These are phyloP conservation scores for Mucuna pruriens DNA, from an alignment of 306 rosid genomes.

Conservation along the genomic window DNA sequence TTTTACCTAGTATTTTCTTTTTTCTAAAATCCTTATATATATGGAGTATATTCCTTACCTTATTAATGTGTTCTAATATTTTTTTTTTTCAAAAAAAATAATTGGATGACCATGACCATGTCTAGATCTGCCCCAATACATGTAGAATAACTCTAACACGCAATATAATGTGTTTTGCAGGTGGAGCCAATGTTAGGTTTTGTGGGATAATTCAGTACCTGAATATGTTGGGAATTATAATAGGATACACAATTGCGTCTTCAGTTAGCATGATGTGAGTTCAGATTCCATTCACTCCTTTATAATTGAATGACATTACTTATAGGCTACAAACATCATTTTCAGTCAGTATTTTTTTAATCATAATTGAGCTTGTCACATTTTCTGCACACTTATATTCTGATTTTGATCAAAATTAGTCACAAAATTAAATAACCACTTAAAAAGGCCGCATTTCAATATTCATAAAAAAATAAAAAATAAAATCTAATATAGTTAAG, in stretches of 20 bases:
- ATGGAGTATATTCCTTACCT: too few relatives aligned
- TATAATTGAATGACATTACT: neutral
- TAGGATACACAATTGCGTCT: conserved; percentile 71
- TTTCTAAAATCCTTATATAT: neutral
- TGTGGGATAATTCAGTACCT: conserved; percentile 62
- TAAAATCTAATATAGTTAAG: neutral
- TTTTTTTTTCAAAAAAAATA: neutral
- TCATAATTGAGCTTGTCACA: neutral
- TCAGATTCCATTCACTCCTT: neutral
- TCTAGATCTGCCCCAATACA: neutral
- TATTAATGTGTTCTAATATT: neutral
- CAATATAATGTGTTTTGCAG: conserved; percentile 41
- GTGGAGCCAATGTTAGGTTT: conserved; percentile 46
- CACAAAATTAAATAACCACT: neutral
- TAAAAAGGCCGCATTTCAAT: neutral
- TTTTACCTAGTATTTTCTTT: too few relatives aligned
- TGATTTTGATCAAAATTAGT: neutral
- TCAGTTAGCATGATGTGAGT: conserved; percentile 69
- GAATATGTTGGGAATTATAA: conserved; percentile 54
- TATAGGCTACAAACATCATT: neutral
- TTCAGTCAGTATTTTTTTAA: neutral
- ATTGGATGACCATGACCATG: neutral
- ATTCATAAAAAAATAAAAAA: too few relatives aligned
- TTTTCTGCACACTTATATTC: neutral
- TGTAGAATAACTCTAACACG: conserved; percentile 13